A percentile compares a stretch with the other conserved stretches of the same genome.
These are phyloP conservation scores for Drosera spatulata DNA, from an alignment of 179 eudicot genomes.

Conservation along the genomic window DNA sequence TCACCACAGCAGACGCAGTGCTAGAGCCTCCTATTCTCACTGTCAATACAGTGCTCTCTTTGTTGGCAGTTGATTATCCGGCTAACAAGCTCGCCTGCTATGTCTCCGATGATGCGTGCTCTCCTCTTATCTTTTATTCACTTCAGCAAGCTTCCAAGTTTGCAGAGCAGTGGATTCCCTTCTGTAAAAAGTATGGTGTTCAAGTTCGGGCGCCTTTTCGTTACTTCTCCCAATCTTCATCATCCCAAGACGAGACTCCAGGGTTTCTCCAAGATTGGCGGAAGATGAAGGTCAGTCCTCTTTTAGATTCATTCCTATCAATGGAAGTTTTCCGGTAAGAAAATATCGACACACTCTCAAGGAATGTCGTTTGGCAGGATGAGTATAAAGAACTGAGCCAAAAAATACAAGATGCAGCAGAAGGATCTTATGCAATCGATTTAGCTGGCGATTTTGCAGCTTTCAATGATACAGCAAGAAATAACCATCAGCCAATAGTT, in stretches of 20 bases:
- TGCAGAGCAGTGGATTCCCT: neutral
- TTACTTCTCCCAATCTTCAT: too few species aligned
- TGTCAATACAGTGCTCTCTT: neutral
- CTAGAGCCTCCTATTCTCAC: neutral
- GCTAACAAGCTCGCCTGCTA: neutral
- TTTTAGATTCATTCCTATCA: neutral
- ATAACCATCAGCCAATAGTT: constrained; percentile 16
- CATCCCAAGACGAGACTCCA: too few species aligned
- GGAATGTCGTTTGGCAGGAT: constrained; percentile 4
- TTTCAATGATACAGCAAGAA: constrained; percentile 9
- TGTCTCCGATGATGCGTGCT: too few species aligned
- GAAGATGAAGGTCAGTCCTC: neutral
- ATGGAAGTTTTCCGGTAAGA: neutral
- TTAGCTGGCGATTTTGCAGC: constrained; percentile 11
- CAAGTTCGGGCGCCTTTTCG: too few species aligned
- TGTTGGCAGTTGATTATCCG: neutral
- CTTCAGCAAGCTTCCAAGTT: neutral
- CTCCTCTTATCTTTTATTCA: neutral
- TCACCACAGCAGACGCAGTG: neutral
- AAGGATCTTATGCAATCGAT: constrained; percentile 2
- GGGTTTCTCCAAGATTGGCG: neutral
- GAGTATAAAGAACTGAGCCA: constrained; percentile 17
- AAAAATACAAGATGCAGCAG: constrained; percentile 15
- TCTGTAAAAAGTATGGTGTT: too few species aligned
- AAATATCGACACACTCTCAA: neutral